Percentiles rank a stretch among this genome's conserved stretches.
Conservation (phyloP, 1,284 basidiomycete genomes). For the Sporisorium scitamineum region DNA sequence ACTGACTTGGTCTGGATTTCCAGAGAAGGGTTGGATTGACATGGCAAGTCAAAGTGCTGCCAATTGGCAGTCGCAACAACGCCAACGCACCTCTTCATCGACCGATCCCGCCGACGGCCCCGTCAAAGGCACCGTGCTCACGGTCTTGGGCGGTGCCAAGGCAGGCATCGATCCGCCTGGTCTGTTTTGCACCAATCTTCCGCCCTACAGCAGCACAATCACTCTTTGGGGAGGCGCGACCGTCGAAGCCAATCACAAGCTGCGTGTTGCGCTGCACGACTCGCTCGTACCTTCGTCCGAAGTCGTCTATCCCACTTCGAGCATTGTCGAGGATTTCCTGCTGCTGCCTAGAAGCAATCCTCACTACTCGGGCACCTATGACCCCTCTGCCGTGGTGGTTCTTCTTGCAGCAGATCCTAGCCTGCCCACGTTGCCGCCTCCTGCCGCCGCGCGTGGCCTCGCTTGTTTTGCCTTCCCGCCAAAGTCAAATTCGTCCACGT, state of each 20-base stretch:
- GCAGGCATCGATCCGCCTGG: conserved; percentile 75
- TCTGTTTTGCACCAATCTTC: conserved; percentile 79
- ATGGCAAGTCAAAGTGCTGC: conserved; percentile 50
- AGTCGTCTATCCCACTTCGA: conserved; percentile 74
- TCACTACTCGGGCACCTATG: conserved; percentile 78
- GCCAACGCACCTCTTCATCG: conserved; percentile 17
- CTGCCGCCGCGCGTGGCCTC: conserved; percentile 60
- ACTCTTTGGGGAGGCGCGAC: conserved; percentile 69
- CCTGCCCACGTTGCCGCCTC: conserved; percentile 63
- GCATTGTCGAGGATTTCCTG: conserved; percentile 77
- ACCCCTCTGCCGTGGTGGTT: conserved; percentile 78
- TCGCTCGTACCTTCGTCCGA: conserved; percentile 73
- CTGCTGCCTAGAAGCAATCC: conserved; percentile 80
- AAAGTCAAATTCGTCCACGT: background rate
- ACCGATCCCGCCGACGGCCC: conserved; percentile 10
- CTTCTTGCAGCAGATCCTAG: conserved; percentile 59
- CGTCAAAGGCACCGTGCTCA: conserved; percentile 70
- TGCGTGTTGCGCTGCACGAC: conserved; percentile 36
- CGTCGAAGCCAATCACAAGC: conserved; percentile 69
- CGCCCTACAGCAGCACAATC: conserved; percentile 76
- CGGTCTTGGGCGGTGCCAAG: conserved; percentile 79
- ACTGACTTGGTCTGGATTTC: conserved; percentile 77
- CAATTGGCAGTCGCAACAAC: conserved; percentile 39
- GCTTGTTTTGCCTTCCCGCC: conserved; percentile 63
- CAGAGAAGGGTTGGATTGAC: conserved; percentile 58